Evolutionary conservation across 2,329 filamentous ascomycete species (phyloP).

Genomic region (Fusarium algeriense): DNA sequence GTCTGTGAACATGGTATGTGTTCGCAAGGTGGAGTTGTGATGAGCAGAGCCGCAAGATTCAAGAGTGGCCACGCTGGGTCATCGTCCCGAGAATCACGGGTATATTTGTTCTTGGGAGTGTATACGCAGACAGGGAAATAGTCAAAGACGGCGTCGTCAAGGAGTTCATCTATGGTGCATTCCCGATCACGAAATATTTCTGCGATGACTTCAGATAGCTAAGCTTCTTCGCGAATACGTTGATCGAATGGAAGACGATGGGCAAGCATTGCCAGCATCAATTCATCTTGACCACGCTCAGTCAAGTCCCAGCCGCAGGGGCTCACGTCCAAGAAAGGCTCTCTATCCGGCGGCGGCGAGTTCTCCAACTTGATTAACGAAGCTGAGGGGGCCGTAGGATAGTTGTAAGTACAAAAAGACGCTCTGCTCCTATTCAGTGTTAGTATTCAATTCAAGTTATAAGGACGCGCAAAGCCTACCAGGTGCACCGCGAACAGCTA

Average conservation of each 20-base stretch:
- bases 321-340: background rate
- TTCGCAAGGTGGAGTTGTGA: background rate
- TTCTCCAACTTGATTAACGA: too few relatives aligned
- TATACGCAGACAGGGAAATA: background rate
- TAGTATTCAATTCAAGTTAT: background rate
- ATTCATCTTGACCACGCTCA: background rate
- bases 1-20: background rate
- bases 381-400: background rate
- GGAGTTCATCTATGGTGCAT: background rate
- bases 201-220: rapidly evolving
- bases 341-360: background rate
- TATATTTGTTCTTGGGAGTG: rapidly evolving
- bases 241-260: too few relatives aligned
- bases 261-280: background rate
- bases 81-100: background rate
- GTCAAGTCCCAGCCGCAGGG: background rate
- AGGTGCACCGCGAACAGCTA: background rate
- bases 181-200: background rate
- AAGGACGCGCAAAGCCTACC: background rate
- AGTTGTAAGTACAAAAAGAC: background rate
- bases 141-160: background rate
- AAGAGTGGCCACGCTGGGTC: background rate
- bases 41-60: background rate
- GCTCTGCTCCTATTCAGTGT: background rate
- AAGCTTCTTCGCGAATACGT: too few relatives aligned